These are phyloP conservation scores for Calophaca sinica DNA, from an alignment of 306 rosid species.

Conservation along the genomic window DNA sequence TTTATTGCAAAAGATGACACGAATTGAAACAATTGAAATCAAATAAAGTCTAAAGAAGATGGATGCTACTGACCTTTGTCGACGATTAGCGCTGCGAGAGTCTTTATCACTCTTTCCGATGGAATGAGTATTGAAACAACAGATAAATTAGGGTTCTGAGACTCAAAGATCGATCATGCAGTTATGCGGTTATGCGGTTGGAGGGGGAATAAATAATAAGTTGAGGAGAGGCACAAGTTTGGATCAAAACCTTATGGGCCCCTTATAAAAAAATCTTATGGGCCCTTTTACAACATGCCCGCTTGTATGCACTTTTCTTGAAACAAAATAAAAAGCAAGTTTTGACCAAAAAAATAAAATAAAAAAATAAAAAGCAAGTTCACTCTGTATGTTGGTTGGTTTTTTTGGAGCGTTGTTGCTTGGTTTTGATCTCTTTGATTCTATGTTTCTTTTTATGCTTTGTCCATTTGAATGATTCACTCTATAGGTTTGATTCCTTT, in stretches of 20 bases:
- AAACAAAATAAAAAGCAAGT: too few species aligned
- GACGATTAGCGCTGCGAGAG: background rate
- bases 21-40: slow-evolving; percentile 43
- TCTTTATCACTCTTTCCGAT: background rate
- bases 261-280: too few species aligned
- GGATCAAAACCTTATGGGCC: background rate
- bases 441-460: too few species aligned
- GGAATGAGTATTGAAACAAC: slow-evolving; percentile 25
- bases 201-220: background rate
- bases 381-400: too few species aligned
- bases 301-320: too few species aligned
- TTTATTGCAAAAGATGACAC: background rate
- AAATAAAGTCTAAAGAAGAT: slow-evolving; percentile 40
- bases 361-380: too few species aligned
- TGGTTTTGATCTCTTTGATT: too few species aligned
- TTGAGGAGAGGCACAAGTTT: background rate
- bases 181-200: background rate
- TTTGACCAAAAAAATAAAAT: too few species aligned
- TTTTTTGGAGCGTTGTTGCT: too few species aligned
- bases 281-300: too few species aligned
- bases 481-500: too few species aligned
- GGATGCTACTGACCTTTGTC: slow-evolving; percentile 49
- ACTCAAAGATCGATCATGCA: background rate
- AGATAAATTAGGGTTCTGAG: slow-evolving; percentile 47
- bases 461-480: too few species aligned